A percentile compares a stretch with the other conserved stretches of the same genome.
These are phyloP conservation scores for Russula ochroleuca DNA, from an alignment of 768 basidiomycete species.

Conservation along the genomic window DNA sequence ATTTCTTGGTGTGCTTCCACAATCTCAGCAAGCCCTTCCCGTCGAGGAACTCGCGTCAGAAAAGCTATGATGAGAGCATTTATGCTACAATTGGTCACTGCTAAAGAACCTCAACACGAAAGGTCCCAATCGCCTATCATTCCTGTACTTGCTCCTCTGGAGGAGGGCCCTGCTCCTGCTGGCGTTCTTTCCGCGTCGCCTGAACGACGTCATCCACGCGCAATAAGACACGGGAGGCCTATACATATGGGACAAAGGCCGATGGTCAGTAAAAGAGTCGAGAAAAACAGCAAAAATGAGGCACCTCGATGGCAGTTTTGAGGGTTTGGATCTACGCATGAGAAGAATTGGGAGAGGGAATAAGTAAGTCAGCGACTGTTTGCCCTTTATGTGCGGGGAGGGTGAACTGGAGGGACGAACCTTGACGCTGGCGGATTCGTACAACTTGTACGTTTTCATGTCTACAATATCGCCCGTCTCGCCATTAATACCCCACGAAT, in stretches of 20 bases:
- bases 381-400: background rate
- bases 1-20: background rate
- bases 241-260: background rate
- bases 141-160: conserved; percentile 54
- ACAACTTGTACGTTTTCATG: conserved; percentile 91
- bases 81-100: conserved; percentile 11
- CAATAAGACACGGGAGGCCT: conserved; percentile 86
- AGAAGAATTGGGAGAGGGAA: background rate
- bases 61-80: background rate
- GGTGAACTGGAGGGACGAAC: conserved; percentile 39
- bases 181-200: conserved; percentile 72
- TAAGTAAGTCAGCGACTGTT: background rate
- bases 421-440: conserved; percentile 96
- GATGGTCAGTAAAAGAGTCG: conserved; percentile 1
- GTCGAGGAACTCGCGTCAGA: background rate
- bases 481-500: conserved; percentile 93
- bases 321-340: conserved; percentile 77
- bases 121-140: background rate
- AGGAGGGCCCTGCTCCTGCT: conserved; percentile 46
- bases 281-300: background rate
- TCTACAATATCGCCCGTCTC: conserved; percentile 94
- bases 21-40: background rate
- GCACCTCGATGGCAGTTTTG: conserved; percentile 93
- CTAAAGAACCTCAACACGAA: background rate
- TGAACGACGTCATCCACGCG: conserved; percentile 94